Evolutionary conservation across 2,329 filamentous ascomycete species (phyloP), one percentile per base, ranked within the genome.

Genomic region (Penicillium decumbens): DNA sequence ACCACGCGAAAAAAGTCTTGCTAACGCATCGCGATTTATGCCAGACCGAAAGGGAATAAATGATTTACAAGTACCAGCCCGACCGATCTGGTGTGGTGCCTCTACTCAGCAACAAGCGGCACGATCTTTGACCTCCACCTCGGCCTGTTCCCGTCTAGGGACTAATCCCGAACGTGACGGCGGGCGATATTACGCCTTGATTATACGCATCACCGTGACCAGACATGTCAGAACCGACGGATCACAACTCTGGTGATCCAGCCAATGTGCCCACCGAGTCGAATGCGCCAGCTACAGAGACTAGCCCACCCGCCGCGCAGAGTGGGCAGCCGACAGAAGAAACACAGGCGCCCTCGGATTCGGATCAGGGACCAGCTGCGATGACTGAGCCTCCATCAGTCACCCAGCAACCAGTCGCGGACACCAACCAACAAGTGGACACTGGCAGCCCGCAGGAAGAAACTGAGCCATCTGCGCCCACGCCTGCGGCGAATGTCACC

Each of bases 1-100:
- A 23, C 2, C 20, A 27, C 40, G 29, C 25, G 4, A 29, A 45
- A 32, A 47, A 42, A 39, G 37, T 30, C 45, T 47, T 15, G 50
- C 58, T 60, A 56, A 59, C 45, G 13, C 25, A 42, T 54, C 13
- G 27, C 39, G 37, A 15, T 45, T 30, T 30, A 41, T 40, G 39
- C 30, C 43, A 59, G 56, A 57, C 29, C 25, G 45, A 42, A 42
- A 55, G 53, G 46, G 45, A 55, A 61, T 61, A 61, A 60, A 61
- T 61, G 59, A 60, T 61, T 60, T 57, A 52, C 45, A 49, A 47
- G 40, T 55, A 43, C 39, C 47, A 50, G 30, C 50, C 49, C 54
- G 51, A 52, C 49, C 58, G 51, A 60, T 51, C 53, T 56, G 58
- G 57, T 59, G 54, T 60, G 53, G 47, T 54, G 53, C 54, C 53